Evolutionary conservation across 345 rosid genomes (phyloP).

Genomic region (Lagerstroemia speciosa): DNA sequence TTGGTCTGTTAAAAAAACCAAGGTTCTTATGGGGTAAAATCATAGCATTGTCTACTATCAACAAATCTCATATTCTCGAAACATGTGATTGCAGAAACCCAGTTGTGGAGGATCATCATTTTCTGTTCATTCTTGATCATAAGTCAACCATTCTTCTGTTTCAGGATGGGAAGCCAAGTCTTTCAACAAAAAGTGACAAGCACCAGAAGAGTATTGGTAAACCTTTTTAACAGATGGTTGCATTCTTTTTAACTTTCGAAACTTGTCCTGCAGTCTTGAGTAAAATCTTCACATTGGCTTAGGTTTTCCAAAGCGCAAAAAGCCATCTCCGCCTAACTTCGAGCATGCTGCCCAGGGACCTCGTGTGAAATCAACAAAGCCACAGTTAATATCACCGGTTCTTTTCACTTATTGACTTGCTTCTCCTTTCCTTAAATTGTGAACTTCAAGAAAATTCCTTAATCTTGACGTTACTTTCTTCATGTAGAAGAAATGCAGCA

Average conservation of each 20-base stretch:
- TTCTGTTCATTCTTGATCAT: neutral
- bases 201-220: slow-evolving; percentile 43
- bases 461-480: slow-evolving; percentile 2
- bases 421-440: neutral
- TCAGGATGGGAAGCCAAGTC: slow-evolving; percentile 42
- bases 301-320: slow-evolving; percentile 50
- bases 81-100: neutral
- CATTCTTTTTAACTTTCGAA: neutral
- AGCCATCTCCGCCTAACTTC: slow-evolving; percentile 26
- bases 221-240: neutral
- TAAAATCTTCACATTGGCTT: slow-evolving; percentile 9
- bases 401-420: neutral
- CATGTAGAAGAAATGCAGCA: slow-evolving; percentile 28
- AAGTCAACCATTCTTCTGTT: slow-evolving; percentile 3
- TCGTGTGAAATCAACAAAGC: slow-evolving; percentile 26
- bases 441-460: neutral
- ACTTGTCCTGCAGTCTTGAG: neutral
- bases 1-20: neutral
- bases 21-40: neutral
- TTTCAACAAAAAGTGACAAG: slow-evolving; percentile 37
- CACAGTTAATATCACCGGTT: slow-evolving; percentile 26
- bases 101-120: neutral
- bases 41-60: neutral
- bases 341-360: slow-evolving; percentile 24
- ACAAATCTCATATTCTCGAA: neutral